Evolutionary conservation across 192 early-diverging fungal genomes (phyloP).

Genomic region (Neocallimastix lanati): DNA sequence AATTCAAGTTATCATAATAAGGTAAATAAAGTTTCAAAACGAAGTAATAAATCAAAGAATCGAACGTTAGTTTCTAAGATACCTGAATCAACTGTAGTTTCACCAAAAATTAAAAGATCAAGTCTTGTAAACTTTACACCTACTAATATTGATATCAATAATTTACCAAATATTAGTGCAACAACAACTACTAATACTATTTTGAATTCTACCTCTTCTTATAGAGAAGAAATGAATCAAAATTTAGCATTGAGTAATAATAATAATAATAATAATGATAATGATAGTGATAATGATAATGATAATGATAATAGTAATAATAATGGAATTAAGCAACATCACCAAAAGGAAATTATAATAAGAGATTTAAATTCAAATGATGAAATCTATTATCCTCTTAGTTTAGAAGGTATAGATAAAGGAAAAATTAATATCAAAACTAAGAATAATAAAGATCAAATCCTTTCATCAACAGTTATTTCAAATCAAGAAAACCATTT

Average conservation of each 20-base stretch:
- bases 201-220: background rate
- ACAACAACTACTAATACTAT: background rate
- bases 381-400: background rate
- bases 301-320: background rate
- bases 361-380: background rate
- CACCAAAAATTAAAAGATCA: background rate
- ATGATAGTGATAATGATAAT: background rate
- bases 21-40: background rate
- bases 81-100: background rate
- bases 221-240: no score
- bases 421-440: no score
- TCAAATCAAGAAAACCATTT: no score
- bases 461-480: no score
- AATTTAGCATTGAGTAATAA: no score
- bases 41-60: no score
- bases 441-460: no score
- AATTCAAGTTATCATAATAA: background rate
- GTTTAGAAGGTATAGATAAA: background rate
- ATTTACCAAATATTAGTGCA: background rate
- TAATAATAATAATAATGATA: background rate
- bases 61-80: no score
- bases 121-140: background rate
- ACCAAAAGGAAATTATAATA: background rate
- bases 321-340: background rate
- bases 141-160: background rate